Evolutionary conservation across 1,284 basidiomycete species (phyloP).

Genomic region (Fomitopsis schrenkii): DNA sequence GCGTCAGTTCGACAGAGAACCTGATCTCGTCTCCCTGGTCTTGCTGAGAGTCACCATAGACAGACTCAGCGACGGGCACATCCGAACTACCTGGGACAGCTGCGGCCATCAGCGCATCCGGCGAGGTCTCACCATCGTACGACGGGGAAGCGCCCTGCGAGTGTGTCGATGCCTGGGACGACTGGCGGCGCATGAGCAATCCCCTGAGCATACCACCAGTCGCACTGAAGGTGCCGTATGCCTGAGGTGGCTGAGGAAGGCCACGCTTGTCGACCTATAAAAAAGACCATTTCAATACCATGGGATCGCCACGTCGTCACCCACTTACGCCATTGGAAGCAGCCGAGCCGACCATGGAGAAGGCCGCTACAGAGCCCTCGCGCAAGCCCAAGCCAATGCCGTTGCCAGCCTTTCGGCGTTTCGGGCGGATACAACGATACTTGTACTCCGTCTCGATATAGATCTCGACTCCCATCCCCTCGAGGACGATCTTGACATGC

Average conservation of each 20-base stretch:
- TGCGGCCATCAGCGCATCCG: conserved; percentile 23
- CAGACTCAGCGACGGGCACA: conserved; percentile 39
- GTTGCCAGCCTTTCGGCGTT: conserved; percentile 56
- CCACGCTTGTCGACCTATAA: conserved; percentile 78
- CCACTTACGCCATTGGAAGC: conserved; percentile 74
- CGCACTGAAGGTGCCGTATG: conserved; percentile 45
- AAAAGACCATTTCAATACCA: not conserved
- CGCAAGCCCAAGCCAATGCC: conserved; percentile 38
- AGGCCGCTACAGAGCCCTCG: conserved; percentile 54
- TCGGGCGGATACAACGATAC: conserved; percentile 75
- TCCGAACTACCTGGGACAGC: conserved; percentile 21
- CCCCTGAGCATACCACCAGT: conserved; percentile 81
- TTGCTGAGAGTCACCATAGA: conserved; percentile 74
- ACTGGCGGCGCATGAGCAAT: conserved; percentile 82
- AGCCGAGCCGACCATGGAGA: conserved; percentile 73
- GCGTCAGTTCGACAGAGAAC: conserved; percentile 88
- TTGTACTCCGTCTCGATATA: conserved; percentile 87
- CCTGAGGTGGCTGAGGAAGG: conserved; percentile 70
- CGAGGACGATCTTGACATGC: conserved; percentile 76
- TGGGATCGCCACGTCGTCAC: not conserved
- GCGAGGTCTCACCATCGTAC: conserved; percentile 16
- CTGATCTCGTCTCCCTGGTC: conserved; percentile 92
- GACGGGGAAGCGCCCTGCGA: conserved; percentile 16
- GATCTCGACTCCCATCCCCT: conserved; percentile 89
- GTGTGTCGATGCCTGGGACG: conserved; percentile 64